Evolutionary conservation across 306 rosid genomes (phyloP).

Genomic region (Begonia masoniana): DNA sequence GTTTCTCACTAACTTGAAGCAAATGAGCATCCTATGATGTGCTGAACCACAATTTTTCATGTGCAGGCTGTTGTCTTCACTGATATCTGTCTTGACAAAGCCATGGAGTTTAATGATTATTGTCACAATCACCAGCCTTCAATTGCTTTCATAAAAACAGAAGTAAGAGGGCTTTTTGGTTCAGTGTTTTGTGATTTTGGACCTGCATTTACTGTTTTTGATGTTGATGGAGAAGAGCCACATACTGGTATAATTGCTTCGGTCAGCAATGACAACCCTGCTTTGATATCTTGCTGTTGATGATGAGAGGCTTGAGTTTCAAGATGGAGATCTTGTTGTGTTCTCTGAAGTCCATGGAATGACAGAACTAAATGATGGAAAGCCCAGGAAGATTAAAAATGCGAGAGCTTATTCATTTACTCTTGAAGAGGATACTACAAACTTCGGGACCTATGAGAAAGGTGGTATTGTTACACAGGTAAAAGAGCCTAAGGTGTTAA

Average conservation of each 20-base stretch:
- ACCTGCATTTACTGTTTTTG: slow-evolving; percentile 78
- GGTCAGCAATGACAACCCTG: slow-evolving; percentile 66
- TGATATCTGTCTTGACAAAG: slow-evolving; percentile 52
- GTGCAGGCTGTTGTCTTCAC: slow-evolving; percentile 81
- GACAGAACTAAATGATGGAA: slow-evolving; percentile 79
- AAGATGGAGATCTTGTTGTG: slow-evolving; percentile 88
- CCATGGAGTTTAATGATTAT: slow-evolving; percentile 63
- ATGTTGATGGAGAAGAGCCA: slow-evolving; percentile 89
- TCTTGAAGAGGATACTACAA: slow-evolving; percentile 74
- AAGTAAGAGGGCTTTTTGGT: slow-evolving; percentile 94
- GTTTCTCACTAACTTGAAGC: too few relatives aligned
- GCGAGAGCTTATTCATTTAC: slow-evolving; percentile 66
- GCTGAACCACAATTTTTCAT: too few relatives aligned
- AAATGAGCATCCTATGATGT: too few relatives aligned
- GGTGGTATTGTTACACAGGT: slow-evolving; percentile 91
- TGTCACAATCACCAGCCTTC: slow-evolving; percentile 85
- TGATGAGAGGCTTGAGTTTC: slow-evolving; percentile 87
- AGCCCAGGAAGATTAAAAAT: slow-evolving; percentile 60
- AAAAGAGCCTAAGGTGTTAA: slow-evolving; percentile 67
- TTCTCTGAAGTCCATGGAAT: slow-evolving; percentile 87
- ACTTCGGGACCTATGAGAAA: slow-evolving; percentile 52
- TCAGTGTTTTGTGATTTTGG: slow-evolving; percentile 91
- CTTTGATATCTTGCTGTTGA: slow-evolving; percentile 75
- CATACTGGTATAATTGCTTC: slow-evolving; percentile 79
- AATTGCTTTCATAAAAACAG: slow-evolving; percentile 71